Percentiles rank a stretch among this genome's conserved stretches.
Conservation (phyloP, 2,329 filamentous ascomycete genomes). For the Alternaria sp. region DNA sequence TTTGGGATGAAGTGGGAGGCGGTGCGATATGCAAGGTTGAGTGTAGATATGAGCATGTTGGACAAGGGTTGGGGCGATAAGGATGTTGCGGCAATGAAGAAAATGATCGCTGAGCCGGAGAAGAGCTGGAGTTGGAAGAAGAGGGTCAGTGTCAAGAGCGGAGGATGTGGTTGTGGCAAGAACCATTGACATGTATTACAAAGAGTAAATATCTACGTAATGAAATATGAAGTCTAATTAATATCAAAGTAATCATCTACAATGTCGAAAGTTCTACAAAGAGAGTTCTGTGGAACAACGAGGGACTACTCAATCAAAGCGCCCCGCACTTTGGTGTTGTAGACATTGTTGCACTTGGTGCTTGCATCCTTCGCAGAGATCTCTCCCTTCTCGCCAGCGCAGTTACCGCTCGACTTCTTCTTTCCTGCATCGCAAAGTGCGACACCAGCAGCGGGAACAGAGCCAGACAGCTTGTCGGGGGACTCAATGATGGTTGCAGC, state of each 20-base stretch:
- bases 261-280: background rate
- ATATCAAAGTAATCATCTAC: background rate
- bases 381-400: constrained; percentile 20
- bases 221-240: background rate
- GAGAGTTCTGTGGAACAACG: background rate
- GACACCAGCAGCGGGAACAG: constrained; percentile 19
- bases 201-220: background rate
- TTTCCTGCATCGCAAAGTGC: constrained; percentile 20
- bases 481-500: constrained; percentile 37
- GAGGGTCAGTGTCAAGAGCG: constrained; percentile 33
- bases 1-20: constrained; percentile 43
- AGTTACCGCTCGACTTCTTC: constrained; percentile 31
- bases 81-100: constrained; percentile 39
- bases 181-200: background rate
- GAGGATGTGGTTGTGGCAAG: constrained; percentile 29
- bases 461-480: constrained; percentile 29
- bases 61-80: constrained; percentile 43
- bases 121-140: constrained; percentile 48
- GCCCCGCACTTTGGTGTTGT: constrained; percentile 25
- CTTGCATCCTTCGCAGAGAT: constrained; percentile 27
- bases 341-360: constrained; percentile 39
- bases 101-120: constrained; percentile 37
- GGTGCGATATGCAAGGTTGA: constrained; percentile 41
- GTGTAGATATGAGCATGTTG: constrained; percentile 35
- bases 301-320: background rate